These are phyloP conservation scores for Inga oerstediana DNA, from an alignment of 306 rosid genomes.

Conservation along the genomic window DNA sequence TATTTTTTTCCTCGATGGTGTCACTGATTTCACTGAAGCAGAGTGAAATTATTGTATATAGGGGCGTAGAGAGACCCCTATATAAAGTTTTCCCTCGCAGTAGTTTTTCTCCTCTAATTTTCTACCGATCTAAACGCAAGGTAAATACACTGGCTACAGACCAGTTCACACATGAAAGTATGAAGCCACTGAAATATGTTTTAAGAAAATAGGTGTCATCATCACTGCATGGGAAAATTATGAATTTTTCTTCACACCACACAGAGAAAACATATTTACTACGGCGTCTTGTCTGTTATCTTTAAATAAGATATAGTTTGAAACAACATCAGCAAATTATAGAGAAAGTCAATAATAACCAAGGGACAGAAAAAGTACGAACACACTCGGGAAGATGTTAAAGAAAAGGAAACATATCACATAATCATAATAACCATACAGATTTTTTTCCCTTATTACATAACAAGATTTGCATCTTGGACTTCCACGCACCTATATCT, in stretches of 20 bases:
- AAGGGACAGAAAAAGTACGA: too few relatives aligned
- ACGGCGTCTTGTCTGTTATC: too few relatives aligned
- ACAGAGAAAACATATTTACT: too few relatives aligned
- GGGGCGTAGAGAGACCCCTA: too few relatives aligned
- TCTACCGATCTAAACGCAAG: too few relatives aligned
- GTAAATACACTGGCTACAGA: too few relatives aligned
- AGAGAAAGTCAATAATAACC: background rate
- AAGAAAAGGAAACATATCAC: background rate
- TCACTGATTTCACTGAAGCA: too few relatives aligned
- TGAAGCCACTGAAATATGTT: background rate
- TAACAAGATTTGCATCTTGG: background rate
- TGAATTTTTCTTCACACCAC: too few relatives aligned
- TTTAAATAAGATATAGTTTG: background rate
- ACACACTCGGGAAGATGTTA: background rate
- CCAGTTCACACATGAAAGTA: background rate
- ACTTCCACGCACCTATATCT: background rate
- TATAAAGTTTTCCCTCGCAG: too few relatives aligned
- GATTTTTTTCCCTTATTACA: background rate
- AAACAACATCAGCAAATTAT: background rate
- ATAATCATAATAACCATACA: background rate
- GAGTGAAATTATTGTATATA: too few relatives aligned
- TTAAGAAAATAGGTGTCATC: background rate
- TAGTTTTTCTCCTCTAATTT: too few relatives aligned
- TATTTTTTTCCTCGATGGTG: too few relatives aligned
- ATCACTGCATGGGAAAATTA: background rate